Base-by-base conservation (phyloP, 2,329 filamentous ascomycete genomes). In the Alternaria burnsii region DNA sequence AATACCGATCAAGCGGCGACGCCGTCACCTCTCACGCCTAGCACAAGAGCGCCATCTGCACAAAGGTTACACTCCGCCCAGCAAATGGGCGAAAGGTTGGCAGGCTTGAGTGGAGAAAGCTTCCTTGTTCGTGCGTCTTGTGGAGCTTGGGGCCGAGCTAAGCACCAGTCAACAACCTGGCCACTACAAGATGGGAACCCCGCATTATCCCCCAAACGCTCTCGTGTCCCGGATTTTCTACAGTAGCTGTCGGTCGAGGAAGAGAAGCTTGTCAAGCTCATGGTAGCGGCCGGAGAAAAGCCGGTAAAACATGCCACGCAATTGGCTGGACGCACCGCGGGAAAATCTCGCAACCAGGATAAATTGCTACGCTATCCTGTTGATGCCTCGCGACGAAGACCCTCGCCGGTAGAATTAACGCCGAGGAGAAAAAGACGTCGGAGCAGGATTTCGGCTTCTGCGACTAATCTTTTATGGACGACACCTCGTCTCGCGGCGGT, bases 31-130 rank as follows among this genome's bases (percentile, higher is more conserved):
- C 38, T 41, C 43, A 26, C 32, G 34, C n/a, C 16, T 41, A 40
- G 30, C 36, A 24, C 41, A 30, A 46, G 41, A 32, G 24, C 34
- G 20, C 26, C 12, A 18, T 32, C 14, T 28, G 46, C 52, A 44
- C 18, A 40, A 47, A 59, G 51, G 66, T 67, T 65, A 54, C 66
- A 65, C 63, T 59, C 66, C 61, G 63, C 66, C 61, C 54, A 68
- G 62, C 24, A 47, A 42, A 40, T 41, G 28, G 50, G 53, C 47
- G 52, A 14, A 44, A 53, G 59, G 59, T 60, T 65, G 42, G 53
- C 53, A 57, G 46, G 61, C 63, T 68, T 68, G 48, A 53, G 58
- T 58, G 61, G 61, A 55, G 59, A 67, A 66, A 68, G 63, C 63
- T 63, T 68, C 61, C 61, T 62, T 65, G 65, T 22, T 32, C 22